These are phyloP conservation scores for Kodamaea fungicola DNA, from an alignment of 1,139 yeast species.

Conservation along the genomic window DNA sequence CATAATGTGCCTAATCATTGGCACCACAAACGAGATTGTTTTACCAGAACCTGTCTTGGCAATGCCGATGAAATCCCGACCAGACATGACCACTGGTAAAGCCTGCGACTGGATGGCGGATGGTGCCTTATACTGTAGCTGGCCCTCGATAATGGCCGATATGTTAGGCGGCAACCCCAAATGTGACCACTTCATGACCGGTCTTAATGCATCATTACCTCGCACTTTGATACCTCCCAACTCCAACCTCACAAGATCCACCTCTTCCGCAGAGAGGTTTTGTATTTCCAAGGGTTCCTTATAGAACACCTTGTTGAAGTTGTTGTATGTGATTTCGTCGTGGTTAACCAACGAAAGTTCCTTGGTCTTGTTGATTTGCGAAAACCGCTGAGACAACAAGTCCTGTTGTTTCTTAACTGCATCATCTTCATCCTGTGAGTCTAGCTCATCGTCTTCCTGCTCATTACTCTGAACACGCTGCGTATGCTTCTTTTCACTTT, in stretches of 20 bases:
- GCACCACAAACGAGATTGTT: slow-evolving; percentile 82
- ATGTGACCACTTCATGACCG: slow-evolving; percentile 77
- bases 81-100: slow-evolving; percentile 85
- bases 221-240: slow-evolving; percentile 63
- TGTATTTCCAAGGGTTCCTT: slow-evolving; percentile 57
- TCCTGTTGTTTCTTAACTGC: slow-evolving; percentile 22
- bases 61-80: slow-evolving; percentile 86
- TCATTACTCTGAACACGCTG: background rate
- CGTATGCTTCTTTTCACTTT: too few relatives aligned
- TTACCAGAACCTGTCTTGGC: slow-evolving; percentile 98
- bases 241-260: slow-evolving; percentile 49
- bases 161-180: slow-evolving; percentile 68
- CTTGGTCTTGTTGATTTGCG: slow-evolving; percentile 35
- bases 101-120: slow-evolving; percentile 93
- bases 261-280: slow-evolving; percentile 47
- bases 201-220: slow-evolving; percentile 60
- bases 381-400: slow-evolving; percentile 23
- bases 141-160: slow-evolving; percentile 47
- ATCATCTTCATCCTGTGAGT: slow-evolving; percentile 13
- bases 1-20: slow-evolving; percentile 76
- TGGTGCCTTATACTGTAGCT: slow-evolving; percentile 58
- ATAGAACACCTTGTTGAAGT: slow-evolving; percentile 64
- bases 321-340: slow-evolving; percentile 42
- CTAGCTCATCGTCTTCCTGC: slow-evolving; percentile 9
- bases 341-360: slow-evolving; percentile 41